phyloP scores from a whole-genome alignment of 306 rosid species.

The Prunus davidiana region DNA sequence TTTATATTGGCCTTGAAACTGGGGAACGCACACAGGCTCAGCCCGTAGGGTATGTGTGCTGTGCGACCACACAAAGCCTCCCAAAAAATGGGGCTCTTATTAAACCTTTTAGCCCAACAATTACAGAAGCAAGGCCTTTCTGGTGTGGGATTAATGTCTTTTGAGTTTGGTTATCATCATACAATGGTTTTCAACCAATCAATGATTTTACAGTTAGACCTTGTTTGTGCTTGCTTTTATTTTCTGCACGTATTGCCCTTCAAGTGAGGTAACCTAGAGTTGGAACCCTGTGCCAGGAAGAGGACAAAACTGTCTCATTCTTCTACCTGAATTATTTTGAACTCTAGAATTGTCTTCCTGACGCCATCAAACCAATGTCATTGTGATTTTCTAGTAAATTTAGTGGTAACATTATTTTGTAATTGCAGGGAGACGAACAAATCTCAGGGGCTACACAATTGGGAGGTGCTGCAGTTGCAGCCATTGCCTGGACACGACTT shows the following conservation, averaged over 20 bases:
- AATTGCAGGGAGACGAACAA: constrained; percentile 53
- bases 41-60: no score
- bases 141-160: no score
- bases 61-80: no score
- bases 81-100: no score
- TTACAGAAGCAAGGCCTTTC: no score
- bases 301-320: no score
- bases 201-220: background rate
- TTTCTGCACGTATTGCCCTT: no score
- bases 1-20: background rate
- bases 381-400: background rate
- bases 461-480: constrained; percentile 91
- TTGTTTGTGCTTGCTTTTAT: background rate
- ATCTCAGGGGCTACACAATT: constrained; percentile 81
- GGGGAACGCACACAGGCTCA: no score
- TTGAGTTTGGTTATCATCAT: background rate
- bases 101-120: no score
- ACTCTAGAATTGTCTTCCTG: background rate
- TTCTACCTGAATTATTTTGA: background rate
- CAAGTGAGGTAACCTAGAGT: no score
- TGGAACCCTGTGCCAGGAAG: no score
- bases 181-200: background rate
- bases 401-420: background rate
- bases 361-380: constrained; percentile 7
- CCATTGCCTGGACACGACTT: constrained; percentile 66